Conservation (phyloP, 2,329 filamentous ascomycete genomes). For the Epichloe sylvatica region DNA sequence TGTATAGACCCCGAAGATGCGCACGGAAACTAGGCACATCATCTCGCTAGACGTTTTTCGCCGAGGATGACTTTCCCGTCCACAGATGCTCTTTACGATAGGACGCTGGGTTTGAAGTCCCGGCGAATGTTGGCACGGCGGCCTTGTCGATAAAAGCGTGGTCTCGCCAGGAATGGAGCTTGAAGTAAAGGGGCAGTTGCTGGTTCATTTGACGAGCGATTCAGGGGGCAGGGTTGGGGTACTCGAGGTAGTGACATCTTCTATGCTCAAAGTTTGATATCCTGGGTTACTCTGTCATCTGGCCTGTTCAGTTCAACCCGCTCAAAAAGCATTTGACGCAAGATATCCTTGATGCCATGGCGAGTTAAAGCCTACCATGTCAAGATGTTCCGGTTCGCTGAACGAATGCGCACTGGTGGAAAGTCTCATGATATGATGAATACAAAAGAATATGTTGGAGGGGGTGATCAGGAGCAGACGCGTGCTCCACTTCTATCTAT, state of each 20-base stretch:
- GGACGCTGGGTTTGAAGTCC: neutral
- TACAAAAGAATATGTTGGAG: no score
- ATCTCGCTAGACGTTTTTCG: neutral
- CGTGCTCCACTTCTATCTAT: conserved; percentile 1
- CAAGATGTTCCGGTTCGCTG: neutral
- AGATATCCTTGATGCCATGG: no score
- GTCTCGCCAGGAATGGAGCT: neutral
- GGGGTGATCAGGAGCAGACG: neutral
- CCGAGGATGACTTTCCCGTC: neutral
- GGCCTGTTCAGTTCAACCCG: no score
- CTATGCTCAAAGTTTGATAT: no score
- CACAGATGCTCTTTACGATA: neutral
- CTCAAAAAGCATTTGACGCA: no score
- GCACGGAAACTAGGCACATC: no score
- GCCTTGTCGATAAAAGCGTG: neutral
- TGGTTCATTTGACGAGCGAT: neutral
- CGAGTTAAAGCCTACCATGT: no score
- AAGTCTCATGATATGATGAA: no score
- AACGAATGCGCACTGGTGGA: neutral
- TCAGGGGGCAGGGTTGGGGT: neutral
- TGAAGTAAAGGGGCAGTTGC: neutral
- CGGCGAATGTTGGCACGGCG: neutral
- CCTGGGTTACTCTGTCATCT: no score
- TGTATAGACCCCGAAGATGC: no score
- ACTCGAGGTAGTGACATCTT: neutral